Evolutionary conservation across 805 yeast species (phyloP).

Genomic region (Scheffersomyces stipitis): DNA sequence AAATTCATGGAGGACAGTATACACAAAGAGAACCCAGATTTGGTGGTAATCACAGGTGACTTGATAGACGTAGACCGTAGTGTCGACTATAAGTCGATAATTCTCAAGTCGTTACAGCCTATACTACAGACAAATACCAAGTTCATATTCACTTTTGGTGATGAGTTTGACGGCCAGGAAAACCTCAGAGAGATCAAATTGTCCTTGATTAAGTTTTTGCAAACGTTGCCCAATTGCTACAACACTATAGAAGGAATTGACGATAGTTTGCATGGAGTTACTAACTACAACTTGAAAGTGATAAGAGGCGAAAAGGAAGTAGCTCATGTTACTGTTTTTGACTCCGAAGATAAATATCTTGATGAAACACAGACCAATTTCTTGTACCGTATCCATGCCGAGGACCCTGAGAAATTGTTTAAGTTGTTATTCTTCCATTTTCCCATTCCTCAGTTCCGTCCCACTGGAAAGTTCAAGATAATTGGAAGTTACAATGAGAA

Average conservation of each 20-base stretch:
- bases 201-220: constrained; percentile 25
- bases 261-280: constrained; percentile 29
- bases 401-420: constrained; percentile 9
- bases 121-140: constrained; percentile 29
- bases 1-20: constrained; percentile 28
- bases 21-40: constrained; percentile 28
- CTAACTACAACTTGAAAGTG: constrained; percentile 36
- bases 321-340: constrained; percentile 34
- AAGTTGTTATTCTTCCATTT: constrained; percentile 39
- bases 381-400: constrained; percentile 25
- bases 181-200: constrained; percentile 7
- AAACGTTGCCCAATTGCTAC: constrained; percentile 37
- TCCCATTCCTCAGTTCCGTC: constrained; percentile 44
- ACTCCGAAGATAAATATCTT: constrained; percentile 28
- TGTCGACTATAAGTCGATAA: constrained; percentile 26
- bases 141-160: constrained; percentile 41
- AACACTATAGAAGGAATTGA: constrained; percentile 20
- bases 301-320: constrained; percentile 10
- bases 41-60: constrained; percentile 43
- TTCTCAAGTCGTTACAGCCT: constrained; percentile 33
- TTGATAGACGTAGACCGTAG: constrained; percentile 29
- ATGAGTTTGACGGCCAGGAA: constrained; percentile 4
- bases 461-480: constrained; percentile 35
- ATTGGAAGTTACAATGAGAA: constrained; percentile 41
- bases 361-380: constrained; percentile 34